These are phyloP conservation scores for Termitomyces sp. DNA, from an alignment of 768 basidiomycete species.

Conservation along the genomic window DNA sequence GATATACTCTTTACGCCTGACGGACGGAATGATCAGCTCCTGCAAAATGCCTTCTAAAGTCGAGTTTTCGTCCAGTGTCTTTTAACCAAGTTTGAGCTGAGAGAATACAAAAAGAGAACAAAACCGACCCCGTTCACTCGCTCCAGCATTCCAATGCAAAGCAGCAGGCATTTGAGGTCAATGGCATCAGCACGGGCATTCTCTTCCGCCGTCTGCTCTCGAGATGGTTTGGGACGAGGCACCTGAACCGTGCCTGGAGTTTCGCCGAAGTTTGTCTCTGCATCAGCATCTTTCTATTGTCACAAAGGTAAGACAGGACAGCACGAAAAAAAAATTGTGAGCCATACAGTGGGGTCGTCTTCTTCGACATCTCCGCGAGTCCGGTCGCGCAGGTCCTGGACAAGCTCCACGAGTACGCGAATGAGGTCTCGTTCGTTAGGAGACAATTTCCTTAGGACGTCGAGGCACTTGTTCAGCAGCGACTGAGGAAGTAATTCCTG, in stretches of 20 bases:
- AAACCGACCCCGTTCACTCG: slow-evolving; percentile 73
- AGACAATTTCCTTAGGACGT: slow-evolving; percentile 71
- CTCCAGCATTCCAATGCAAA: slow-evolving; percentile 83
- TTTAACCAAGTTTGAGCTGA: background rate
- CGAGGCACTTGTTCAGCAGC: slow-evolving; percentile 71
- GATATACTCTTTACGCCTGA: slow-evolving; percentile 65
- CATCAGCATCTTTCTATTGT: slow-evolving; percentile 14
- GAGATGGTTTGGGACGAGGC: slow-evolving; percentile 16
- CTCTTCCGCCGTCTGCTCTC: slow-evolving; percentile 54
- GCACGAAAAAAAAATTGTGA: background rate
- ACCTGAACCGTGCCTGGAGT: slow-evolving; percentile 20
- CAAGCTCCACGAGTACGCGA: slow-evolving; percentile 81
- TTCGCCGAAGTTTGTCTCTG: slow-evolving; percentile 22
- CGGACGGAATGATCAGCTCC: slow-evolving; percentile 84
- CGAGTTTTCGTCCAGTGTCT: slow-evolving; percentile 66
- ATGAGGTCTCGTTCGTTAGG: slow-evolving; percentile 80
- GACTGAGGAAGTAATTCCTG: slow-evolving; percentile 62
- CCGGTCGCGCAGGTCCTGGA: slow-evolving; percentile 70
- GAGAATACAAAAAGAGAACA: slow-evolving; percentile 18
- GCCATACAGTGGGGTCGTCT: slow-evolving; percentile 19
- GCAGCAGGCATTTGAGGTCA: slow-evolving; percentile 67
- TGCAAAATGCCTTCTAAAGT: slow-evolving; percentile 67
- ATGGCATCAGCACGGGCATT: slow-evolving; percentile 51
- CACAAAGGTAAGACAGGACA: background rate
- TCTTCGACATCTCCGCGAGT: slow-evolving; percentile 34